Evolutionary conservation across 164 flowering plant species (phyloP), one percentile per base, ranked within the genome.

Genomic region (Buxus sempervirens): DNA sequence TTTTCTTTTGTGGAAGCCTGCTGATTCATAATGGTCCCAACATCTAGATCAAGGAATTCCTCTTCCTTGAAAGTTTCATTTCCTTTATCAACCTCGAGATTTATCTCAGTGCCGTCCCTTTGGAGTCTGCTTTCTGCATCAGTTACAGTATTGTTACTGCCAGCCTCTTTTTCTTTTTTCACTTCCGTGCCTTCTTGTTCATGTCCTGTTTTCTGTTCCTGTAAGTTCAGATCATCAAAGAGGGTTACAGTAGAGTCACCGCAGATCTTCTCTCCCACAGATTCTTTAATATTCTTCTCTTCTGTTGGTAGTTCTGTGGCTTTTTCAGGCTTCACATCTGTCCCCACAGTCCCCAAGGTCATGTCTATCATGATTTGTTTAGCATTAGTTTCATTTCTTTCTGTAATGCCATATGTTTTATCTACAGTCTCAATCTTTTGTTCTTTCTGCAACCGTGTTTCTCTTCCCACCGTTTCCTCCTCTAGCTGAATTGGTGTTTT

Each of bases 391-490:
- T 28, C 59, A 23, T 58, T 51, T 49, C 13, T 53, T 64, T 22
- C 45, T 58, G 49, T 18, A 13, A 22, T 55, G 49, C 24, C 57
- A 41, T 41, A 24, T 59, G 53, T 60, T 48, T 53, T 68, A 27
- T 58, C 58, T 58, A 41, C 24, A 61, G 26, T 63, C 9, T 61
- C 71, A 27, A 56, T 20, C 14, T 53, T 64, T 66, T 36, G 53
- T 5, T 62, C 67, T 54, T 68, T 67, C 73, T 65, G 70, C 60
- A 36, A 51, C 49, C 56, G 58, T 54, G 23, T 67, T 74, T 48
- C 70, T 54, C 64, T 42, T 56, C 69, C 68, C 54, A 62, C 5
- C 15, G 12, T 63, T 42, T 68, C 66, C 26, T 63, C 58, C 38
- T 57, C 58, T 23, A 36, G 45, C 53, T 36, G 58, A 74, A 21